Evolutionary conservation across 768 basidiomycete species (phyloP), one percentile per base, ranked within the genome.

Genomic region (Agrocybe praecox): DNA sequence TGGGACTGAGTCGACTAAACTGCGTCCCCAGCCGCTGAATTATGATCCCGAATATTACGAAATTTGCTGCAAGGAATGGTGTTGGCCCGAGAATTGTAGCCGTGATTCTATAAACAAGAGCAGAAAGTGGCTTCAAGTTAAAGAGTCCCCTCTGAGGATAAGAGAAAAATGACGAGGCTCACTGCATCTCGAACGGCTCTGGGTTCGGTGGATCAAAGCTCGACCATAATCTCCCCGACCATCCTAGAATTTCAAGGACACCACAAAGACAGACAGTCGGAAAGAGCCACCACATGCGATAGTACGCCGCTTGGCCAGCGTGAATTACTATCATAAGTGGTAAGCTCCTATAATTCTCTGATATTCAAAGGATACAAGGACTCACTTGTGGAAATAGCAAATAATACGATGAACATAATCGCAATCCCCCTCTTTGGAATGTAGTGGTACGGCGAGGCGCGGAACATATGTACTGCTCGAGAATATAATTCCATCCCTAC

Each of bases 151-250:
- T n/a, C n/a, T n/a, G n/a, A n/a, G n/a, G 8, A 14, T 5, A 17
- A 11, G 22, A 46, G 22, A 18, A 7, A 18, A 9, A 9, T n/a
- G 23, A 1, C 8, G 9, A 8, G 19, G 69, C 76, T 47, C 53
- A 82, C 80, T 80, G 77, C 47, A 80, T 76, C 50, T 75, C 64
- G 62, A 73, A 80, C 0, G 79, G 71, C 0, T 59, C 53, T 2
- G 48, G 26, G 26, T 56, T 29, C 0, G 52, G 49, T 1, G 73
- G 70, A 19, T 59, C 58, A 49, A 62, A 67, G 43, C 72, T 78
- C 5, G 80, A 82, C 84, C 82, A 86, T 6, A 84, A 62, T 19
- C 85, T 70, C 1, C 72, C 86, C 11, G 67, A 63, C 87, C 86
- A 88, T 0, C 86, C 86, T 2, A 81, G 53, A 11, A 81, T 62